phyloP scores from a whole-genome alignment of 345 rosid genomes.

The Gossypium stocksii region DNA sequence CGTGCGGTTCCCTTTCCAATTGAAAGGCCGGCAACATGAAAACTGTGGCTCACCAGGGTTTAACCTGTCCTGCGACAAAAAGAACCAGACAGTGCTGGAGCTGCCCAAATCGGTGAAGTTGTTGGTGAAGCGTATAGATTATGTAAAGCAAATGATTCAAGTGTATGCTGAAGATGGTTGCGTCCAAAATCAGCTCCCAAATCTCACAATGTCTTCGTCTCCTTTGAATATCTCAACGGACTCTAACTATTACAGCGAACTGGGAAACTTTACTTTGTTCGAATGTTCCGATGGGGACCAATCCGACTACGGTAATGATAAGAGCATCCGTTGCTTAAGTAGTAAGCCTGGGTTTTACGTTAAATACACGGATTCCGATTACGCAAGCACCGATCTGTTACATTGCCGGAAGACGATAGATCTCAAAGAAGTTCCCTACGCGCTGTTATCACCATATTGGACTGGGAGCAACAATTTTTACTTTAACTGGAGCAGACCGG shows the following conservation, averaged over 20 bases:
- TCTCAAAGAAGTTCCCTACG: background rate
- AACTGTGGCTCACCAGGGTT: conserved; percentile 1
- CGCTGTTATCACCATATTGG: background rate
- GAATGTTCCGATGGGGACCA: background rate
- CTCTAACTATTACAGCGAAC: accelerated
- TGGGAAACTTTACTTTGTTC: background rate
- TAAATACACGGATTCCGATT: background rate
- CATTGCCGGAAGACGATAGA: background rate
- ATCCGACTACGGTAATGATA: background rate
- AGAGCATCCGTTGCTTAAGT: background rate
- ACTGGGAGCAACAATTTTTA: background rate
- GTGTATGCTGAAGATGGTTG: conserved; percentile 3
- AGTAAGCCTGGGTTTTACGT: background rate
- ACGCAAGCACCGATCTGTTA: background rate
- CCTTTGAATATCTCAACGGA: background rate
- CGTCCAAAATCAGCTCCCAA: conserved; percentile 3
- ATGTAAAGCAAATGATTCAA: background rate
- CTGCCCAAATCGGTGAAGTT: background rate
- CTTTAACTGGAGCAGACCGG: background rate
- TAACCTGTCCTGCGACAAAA: conserved; percentile 2
- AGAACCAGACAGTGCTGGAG: background rate
- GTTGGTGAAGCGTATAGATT: conserved; percentile 8
- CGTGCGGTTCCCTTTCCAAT: background rate
- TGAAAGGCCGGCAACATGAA: background rate
- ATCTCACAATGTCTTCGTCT: background rate